Base-by-base conservation (phyloP, 148 eudicot genomes). In the Polygonum maritimum region DNA sequence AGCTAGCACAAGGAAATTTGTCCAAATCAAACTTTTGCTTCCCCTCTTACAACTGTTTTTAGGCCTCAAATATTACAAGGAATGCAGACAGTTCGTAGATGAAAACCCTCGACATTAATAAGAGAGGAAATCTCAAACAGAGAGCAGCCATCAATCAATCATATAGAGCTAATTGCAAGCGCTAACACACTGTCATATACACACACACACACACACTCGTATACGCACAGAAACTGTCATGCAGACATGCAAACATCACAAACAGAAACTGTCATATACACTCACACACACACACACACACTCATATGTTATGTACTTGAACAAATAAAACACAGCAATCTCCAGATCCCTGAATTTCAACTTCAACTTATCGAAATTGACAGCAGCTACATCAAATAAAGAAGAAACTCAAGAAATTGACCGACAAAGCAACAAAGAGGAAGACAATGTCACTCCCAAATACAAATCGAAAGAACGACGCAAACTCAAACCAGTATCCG, bases 361-460 rank as follows among this genome's bases (percentile, higher is more conserved):
- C 31, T 62, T 38, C 15, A 62, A 31, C 39, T 62, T 31, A 62
- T 62, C 31, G 10, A 62, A 31, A 1, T 4, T 62, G 39, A 62
- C 16, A 26, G 1, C 15, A 10, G 26, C 69, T 62, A 13, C 71
- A 67, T 67, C 41, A 65, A 33, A 33, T 36, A 13, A 19, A 35
- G 12, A n/a, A 4, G 36, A 13, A 65, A 13, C 19, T 13, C 16
- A 31, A 74, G 48, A 48, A 14, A 22, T 16, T 14, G 76, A 48
- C 76, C 41, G 63, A 74, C 62, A 76, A 77, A 40, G 15, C 7
- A 76, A 62, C 57, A 72, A 62, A 69, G 22, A 6, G 2, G 16
- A 63, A 73, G 2, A 57, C 65, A 48, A 81, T 77, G 48, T 73
- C 73, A 5, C 74, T 48, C 44, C 33, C 21, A 47, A 26, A 62